Percentiles rank a stretch among this genome's conserved stretches.
Conservation (phyloP, 2,329 filamentous ascomycete genomes). For the Talaromyces sp. region DNA sequence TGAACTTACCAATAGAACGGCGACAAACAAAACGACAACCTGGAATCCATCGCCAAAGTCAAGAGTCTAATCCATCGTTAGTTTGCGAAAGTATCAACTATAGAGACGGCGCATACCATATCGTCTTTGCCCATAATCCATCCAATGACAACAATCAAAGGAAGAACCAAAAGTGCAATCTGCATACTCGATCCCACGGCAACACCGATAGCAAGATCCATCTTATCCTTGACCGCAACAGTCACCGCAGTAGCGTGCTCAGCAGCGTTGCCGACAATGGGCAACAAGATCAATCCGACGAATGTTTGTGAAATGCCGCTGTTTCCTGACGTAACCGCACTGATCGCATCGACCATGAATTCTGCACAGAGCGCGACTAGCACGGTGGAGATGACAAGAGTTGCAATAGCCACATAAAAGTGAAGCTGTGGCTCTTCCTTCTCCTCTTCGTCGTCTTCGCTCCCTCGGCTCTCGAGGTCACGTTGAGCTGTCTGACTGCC, state of each 20-base stretch:
- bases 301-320: slow-evolving; percentile 56
- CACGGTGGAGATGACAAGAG: slow-evolving; percentile 69
- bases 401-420: slow-evolving; percentile 66
- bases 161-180: slow-evolving; percentile 61
- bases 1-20: slow-evolving; percentile 42
- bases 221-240: slow-evolving; percentile 63
- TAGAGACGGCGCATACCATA: slow-evolving; percentile 47
- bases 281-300: slow-evolving; percentile 61
- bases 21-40: slow-evolving; percentile 62
- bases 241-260: slow-evolving; percentile 64
- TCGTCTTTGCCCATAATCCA: slow-evolving; percentile 57
- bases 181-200: slow-evolving; percentile 65
- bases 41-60: slow-evolving; percentile 81
- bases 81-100: neutral
- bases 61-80: slow-evolving; percentile 50
- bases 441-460: slow-evolving; percentile 61
- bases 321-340: slow-evolving; percentile 47
- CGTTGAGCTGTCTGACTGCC: slow-evolving; percentile 51
- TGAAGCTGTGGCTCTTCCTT: slow-evolving; percentile 71
- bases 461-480: slow-evolving; percentile 32
- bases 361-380: slow-evolving; percentile 75
- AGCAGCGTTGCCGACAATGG: slow-evolving; percentile 64
- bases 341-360: slow-evolving; percentile 60
- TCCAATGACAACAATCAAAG: slow-evolving; percentile 58
- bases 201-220: slow-evolving; percentile 65